Evolutionary conservation across 2,329 filamentous ascomycete genomes (phyloP).

Genomic region (Calonectria montana): DNA sequence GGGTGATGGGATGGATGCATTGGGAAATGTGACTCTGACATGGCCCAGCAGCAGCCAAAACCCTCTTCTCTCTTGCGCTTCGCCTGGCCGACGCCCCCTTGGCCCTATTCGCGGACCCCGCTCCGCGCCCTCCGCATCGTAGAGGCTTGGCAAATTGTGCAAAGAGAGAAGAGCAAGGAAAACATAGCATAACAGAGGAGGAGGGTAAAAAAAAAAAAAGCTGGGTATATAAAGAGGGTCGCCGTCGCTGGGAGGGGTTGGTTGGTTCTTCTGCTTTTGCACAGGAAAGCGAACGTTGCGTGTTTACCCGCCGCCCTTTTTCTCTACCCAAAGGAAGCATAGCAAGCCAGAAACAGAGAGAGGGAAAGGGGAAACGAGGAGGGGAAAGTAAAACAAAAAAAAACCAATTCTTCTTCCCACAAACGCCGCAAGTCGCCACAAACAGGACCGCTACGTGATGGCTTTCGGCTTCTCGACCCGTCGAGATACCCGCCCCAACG

Average conservation of each 20-base stretch:
- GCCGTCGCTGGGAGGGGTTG: background rate
- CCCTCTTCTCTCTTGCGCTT: constrained; percentile 16
- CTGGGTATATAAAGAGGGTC: constrained; percentile 24
- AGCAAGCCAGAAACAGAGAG: background rate
- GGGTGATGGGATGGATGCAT: constrained; percentile 5
- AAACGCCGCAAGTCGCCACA: constrained; percentile 17
- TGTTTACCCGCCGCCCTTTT: background rate
- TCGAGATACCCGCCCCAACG: constrained; percentile 40
- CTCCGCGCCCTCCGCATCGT: constrained; percentile 6
- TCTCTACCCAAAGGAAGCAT: background rate
- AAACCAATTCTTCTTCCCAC: background rate
- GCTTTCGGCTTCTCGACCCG: constrained; percentile 40
- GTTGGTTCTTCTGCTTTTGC: background rate
- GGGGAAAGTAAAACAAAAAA: constrained; percentile 2
- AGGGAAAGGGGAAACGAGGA: background rate
- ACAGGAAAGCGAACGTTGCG: background rate
- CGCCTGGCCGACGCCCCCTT: background rate
- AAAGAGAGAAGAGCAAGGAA: background rate
- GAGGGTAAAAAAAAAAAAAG: background rate
- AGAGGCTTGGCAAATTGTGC: constrained; percentile 8
- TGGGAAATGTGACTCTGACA: constrained; percentile 19
- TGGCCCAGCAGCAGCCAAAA: background rate
- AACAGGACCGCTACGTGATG: constrained; percentile 37
- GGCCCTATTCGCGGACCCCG: background rate
- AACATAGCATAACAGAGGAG: background rate